A percentile compares a stretch with the other conserved stretches of the same genome.
Conservation (phyloP, 148 eudicot genomes). For the Fagopyrum esculentum region DNA sequence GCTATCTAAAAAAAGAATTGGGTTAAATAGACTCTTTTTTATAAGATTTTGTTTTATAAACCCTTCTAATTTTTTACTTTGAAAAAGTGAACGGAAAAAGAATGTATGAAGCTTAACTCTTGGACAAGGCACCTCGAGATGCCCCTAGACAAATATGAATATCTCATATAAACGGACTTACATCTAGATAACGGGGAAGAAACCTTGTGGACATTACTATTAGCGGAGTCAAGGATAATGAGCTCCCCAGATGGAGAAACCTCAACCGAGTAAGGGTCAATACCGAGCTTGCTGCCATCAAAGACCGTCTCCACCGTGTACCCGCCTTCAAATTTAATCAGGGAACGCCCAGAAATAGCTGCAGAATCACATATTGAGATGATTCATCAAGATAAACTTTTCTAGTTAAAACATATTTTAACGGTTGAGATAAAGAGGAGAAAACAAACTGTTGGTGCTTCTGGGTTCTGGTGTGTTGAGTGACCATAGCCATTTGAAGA, state of each 20-base stretch:
- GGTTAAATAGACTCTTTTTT: no score
- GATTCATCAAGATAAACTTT: neutral
- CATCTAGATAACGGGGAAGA: slow-evolving; percentile 82
- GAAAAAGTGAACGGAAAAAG: no score
- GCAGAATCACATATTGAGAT: neutral
- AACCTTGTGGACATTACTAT: slow-evolving; percentile 85
- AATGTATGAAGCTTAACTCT: neutral
- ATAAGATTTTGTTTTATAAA: no score
- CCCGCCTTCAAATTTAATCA: slow-evolving; percentile 97
- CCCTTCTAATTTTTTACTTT: no score
- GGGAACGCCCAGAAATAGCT: slow-evolving; percentile 72
- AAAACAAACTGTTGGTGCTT: slow-evolving; percentile 49
- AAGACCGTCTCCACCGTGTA: slow-evolving; percentile 89
- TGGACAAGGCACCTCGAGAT: neutral
- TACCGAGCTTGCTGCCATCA: slow-evolving; percentile 98
- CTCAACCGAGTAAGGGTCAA: slow-evolving; percentile 86
- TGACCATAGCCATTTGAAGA: slow-evolving; percentile 86
- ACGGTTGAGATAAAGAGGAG: neutral
- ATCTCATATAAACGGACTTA: slow-evolving; percentile 27
- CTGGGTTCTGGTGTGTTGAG: slow-evolving; percentile 30
- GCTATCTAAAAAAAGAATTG: slow-evolving; percentile 36
- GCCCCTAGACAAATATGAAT: neutral
- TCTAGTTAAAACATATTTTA: neutral
- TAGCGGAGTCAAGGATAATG: slow-evolving; percentile 80
- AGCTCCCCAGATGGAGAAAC: slow-evolving; percentile 81